Evolutionary conservation across 441 rosid genomes (phyloP).

Genomic region (Gossypium davidsonii): DNA sequence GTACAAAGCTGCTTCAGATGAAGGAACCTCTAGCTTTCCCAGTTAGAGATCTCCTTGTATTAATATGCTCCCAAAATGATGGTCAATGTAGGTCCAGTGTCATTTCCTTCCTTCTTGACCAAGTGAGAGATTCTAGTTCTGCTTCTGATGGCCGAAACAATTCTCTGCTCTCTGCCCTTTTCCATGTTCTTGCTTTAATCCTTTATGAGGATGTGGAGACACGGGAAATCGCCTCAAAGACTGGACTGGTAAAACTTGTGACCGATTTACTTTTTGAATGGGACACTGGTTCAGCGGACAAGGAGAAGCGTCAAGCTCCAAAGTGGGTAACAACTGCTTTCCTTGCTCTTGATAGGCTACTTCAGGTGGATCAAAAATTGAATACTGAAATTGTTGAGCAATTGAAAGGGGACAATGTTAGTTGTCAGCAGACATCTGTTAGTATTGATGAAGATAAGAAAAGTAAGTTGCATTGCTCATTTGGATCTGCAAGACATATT

Average conservation of each 20-base stretch:
- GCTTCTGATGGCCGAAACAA: slow-evolving; percentile 46
- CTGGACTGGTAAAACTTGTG: slow-evolving; percentile 73
- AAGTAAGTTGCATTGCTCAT: slow-evolving; percentile 48
- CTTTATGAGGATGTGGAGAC: slow-evolving; percentile 85
- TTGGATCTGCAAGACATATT: slow-evolving; percentile 48
- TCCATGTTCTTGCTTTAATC: slow-evolving; percentile 92
- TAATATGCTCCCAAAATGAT: slow-evolving; percentile 83
- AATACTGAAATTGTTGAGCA: slow-evolving; percentile 71
- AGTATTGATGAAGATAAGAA: slow-evolving; percentile 67
- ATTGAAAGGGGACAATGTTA: slow-evolving; percentile 49
- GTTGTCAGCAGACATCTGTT: slow-evolving; percentile 42
- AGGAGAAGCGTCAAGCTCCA: slow-evolving; percentile 53
- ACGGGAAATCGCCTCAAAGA: slow-evolving; percentile 70
- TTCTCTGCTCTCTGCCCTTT: slow-evolving; percentile 56
- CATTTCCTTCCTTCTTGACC: slow-evolving; percentile 69
- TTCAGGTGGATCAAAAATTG: slow-evolving; percentile 80
- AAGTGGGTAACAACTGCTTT: slow-evolving; percentile 97
- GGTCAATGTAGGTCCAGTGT: slow-evolving; percentile 80
- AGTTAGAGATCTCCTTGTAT: slow-evolving; percentile 78
- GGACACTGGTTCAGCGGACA: slow-evolving; percentile 51
- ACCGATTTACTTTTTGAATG: slow-evolving; percentile 69
- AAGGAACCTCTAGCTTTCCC: slow-evolving; percentile 91
- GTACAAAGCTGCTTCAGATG: slow-evolving; percentile 83
- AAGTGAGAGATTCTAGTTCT: slow-evolving; percentile 56
- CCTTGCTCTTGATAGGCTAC: slow-evolving; percentile 86